Evolutionary conservation across 768 basidiomycete species (phyloP), one percentile per base, ranked within the genome.

Genomic region (Naganishia friedmannii): DNA sequence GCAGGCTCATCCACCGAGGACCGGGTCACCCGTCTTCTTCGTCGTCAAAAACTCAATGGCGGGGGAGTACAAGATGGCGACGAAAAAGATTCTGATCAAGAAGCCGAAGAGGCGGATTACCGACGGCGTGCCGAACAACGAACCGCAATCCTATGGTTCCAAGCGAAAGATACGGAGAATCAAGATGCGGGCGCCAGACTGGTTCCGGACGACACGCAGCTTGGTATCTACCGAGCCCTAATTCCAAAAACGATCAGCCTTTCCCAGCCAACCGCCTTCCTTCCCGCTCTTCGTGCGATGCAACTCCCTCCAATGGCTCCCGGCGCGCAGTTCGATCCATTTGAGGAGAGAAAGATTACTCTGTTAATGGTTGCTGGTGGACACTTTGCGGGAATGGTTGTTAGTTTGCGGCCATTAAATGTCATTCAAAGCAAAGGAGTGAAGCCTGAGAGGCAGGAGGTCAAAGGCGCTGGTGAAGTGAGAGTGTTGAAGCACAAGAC

Each of bases 301-400:
- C 81, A 82, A 65, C 58, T 77, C 15, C 66, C 66, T 13, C 45
- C 46, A 0, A 37, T 28, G 23, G 28, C 46, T 6, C 31, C 67
- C 6, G 42, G 29, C 23, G 45, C 34, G 9, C 29, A 45, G 2
- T 69, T 58, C 23, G 72, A 70, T 28, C 73, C 73, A 23, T 66
- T 75, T 21, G 70, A 66, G 29, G 79, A 80, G 58, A 72, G 93
- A 46, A 89, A 86, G 70, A 95, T 94, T 90, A 91, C 93, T 0
- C 81, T 98, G 85, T 90, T 99, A 76, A 96, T 97, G 93, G 88
- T 90, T 48, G 96, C 96, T 0, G 94, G 96, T 26, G 96, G 96
- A 13, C 96, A 99, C 80, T 98, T 99, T 82, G 96, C 96, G 17
- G 96, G 95, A 29, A 89, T 93, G 68, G 84, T 99, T 39, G 88